Evolutionary conservation across 306 rosid genomes (phyloP).

Genomic region (Prunus fruticosa): DNA sequence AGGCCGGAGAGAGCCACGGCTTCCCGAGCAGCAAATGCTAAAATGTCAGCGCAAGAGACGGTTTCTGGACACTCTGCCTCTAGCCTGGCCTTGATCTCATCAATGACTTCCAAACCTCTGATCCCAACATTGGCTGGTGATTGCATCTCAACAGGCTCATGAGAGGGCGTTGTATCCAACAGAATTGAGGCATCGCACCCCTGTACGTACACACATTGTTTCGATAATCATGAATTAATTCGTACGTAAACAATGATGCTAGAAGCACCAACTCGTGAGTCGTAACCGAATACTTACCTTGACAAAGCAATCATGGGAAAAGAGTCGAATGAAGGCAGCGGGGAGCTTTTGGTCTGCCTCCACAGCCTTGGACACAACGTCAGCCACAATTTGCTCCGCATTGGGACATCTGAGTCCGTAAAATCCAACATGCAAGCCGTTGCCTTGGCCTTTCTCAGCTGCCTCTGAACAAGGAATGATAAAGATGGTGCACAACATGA

Average conservation of each 20-base stretch:
- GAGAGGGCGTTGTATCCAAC: slow-evolving; percentile 37
- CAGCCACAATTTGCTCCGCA: slow-evolving; percentile 41
- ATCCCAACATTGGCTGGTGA: slow-evolving; percentile 41
- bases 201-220: slow-evolving; percentile 23
- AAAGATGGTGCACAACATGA: not conserved
- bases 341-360: slow-evolving; percentile 20
- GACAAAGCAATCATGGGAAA: slow-evolving; percentile 78
- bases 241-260: not conserved
- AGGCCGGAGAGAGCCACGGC: slow-evolving; percentile 32
- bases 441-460: not conserved
- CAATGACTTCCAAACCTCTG: slow-evolving; percentile 47
- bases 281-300: slow-evolving; percentile 30
- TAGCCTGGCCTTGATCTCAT: slow-evolving; percentile 48
- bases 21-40: slow-evolving; percentile 44
- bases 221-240: not conserved
- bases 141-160: slow-evolving; percentile 46
- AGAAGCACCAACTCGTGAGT: no score
- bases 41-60: slow-evolving; percentile 69
- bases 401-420: slow-evolving; percentile 41
- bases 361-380: not conserved
- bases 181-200: slow-evolving; percentile 82
- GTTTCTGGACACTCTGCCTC: slow-evolving; percentile 47
- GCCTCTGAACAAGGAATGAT: slow-evolving; percentile 4
- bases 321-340: slow-evolving; percentile 51
- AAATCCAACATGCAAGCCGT: slow-evolving; percentile 28